A percentile compares a stretch with the other conserved stretches of the same genome.
Conservation (phyloP, 106 monocot species). For the Dendrobium chrysotoxum region DNA sequence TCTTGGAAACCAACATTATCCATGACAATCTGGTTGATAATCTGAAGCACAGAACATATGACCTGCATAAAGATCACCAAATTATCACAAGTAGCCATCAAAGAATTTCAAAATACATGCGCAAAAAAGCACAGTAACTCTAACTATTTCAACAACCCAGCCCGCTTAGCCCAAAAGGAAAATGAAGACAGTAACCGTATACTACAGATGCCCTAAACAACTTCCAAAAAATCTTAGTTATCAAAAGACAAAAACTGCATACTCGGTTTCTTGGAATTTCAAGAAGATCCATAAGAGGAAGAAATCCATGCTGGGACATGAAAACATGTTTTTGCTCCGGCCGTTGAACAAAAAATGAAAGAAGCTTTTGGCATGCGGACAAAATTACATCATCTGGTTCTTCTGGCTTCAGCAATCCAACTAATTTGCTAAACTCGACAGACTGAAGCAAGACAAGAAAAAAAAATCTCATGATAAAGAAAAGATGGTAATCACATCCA, state of each 20-base stretch:
- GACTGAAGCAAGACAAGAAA: slow-evolving; percentile 15
- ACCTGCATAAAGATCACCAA: slow-evolving; percentile 33
- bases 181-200: background rate
- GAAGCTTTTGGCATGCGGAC: slow-evolving; percentile 66
- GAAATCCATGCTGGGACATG: slow-evolving; percentile 74
- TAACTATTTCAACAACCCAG: background rate
- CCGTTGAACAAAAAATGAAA: slow-evolving; percentile 52
- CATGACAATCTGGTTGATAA: slow-evolving; percentile 70
- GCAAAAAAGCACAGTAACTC: background rate
- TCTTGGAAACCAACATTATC: slow-evolving; percentile 73
- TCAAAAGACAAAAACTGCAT: slow-evolving; percentile 17
- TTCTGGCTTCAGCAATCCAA: slow-evolving; percentile 54
- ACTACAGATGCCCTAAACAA: background rate
- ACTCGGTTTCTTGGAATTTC: slow-evolving; percentile 74
- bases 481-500: background rate
- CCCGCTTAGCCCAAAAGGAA: background rate
- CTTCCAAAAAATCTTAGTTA: background rate
- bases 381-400: slow-evolving; percentile 53
- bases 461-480: background rate
- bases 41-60: slow-evolving; percentile 65
- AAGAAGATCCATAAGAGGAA: slow-evolving; percentile 81
- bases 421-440: slow-evolving; percentile 62
- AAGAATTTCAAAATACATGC: background rate
- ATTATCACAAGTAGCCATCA: background rate
- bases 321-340: slow-evolving; percentile 77